Conservation (phyloP, 2,329 filamentous ascomycete species). For the Colletotrichum sp. region DNA sequence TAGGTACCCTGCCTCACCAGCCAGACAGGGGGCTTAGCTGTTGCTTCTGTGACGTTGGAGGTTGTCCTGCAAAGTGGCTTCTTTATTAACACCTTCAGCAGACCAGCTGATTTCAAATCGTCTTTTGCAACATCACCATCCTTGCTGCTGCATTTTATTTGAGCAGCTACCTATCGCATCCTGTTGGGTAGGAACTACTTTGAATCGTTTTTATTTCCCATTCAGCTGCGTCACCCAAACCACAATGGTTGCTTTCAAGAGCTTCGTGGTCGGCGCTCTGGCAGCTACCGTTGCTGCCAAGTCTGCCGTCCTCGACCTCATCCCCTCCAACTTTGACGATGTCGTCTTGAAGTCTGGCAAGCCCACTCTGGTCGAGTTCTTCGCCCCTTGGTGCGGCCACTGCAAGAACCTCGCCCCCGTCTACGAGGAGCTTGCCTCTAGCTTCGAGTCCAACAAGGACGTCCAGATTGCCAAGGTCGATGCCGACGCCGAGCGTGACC, state of each 20-base stretch:
- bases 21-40: background rate
- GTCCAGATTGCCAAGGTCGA: conserved; percentile 96
- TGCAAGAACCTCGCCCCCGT: conserved; percentile 97
- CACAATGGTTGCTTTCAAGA: conserved; percentile 64
- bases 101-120: conserved; percentile 40
- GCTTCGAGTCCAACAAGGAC: conserved; percentile 73
- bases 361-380: conserved; percentile 97
- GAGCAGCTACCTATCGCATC: conserved; percentile 6
- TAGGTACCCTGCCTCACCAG: background rate
- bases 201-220: background rate
- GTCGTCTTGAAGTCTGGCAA: conserved; percentile 91
- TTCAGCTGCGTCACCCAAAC: conserved; percentile 7
- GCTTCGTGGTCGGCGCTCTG: conserved; percentile 62
- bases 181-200: background rate
- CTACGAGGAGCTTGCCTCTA: conserved; percentile 86
- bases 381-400: conserved; percentile 98
- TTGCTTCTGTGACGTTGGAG: conserved; percentile 15
- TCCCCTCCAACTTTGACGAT: conserved; percentile 89
- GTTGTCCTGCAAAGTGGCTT: conserved; percentile 39
- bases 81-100: conserved; percentile 26
- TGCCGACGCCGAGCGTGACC: conserved; percentile 83
- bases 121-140: background rate
- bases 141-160: background rate
- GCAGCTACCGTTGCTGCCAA: conserved; percentile 66
- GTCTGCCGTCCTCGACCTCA: conserved; percentile 88